Evolutionary conservation across 108 stramenopile species (phyloP), one percentile per base, ranked within the genome.

Genomic region (Pseudonitzschia delicatissima): DNA sequence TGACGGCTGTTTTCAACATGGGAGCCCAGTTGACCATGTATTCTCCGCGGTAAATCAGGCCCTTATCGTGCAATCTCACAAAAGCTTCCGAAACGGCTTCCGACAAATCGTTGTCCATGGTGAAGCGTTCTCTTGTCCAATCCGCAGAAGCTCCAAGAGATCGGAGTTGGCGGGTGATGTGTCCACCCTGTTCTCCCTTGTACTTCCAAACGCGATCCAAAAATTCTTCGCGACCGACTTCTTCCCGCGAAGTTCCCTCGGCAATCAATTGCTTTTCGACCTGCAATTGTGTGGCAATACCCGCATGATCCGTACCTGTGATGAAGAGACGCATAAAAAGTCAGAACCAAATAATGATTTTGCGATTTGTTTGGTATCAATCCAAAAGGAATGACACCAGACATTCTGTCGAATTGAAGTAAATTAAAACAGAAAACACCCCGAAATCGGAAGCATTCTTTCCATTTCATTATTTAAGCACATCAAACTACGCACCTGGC

Each of bases 1-100:
- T 91, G 20, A 99, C 94, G 0, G 97, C 99, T 5, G 99, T 99
- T 73, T 95, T 94, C n/a, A 99, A 79, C 48, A 84, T 61, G 0
- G 99, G 99, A 44, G 94, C 94, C 99, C 99, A 99, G 69, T 99
- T 98, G 32, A 99, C 99, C 95, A 98, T 96, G 78, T 95, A 95
- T 61, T 88, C 87, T 20, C 93, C 92, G 29, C 95, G 81, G 69
- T 99, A 99, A 3, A 99, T 87, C 52, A 97, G 64, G 2, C 97
- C 98, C 76, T 88, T 87, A 52, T 97, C 96, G 70, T 97, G 87
- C 66, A 99, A 72, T 32, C 95, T 77, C 7, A 93, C 91, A 83
- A 99, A 99, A 28, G 99, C 98, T 73, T 97, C 96, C 0, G 73
- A 72, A 25, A 97, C 99, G n/a, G 96, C 96, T 40, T 80, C 77